Evolutionary conservation across 306 rosid species (phyloP).

Genomic region (Purshia tridentata): DNA sequence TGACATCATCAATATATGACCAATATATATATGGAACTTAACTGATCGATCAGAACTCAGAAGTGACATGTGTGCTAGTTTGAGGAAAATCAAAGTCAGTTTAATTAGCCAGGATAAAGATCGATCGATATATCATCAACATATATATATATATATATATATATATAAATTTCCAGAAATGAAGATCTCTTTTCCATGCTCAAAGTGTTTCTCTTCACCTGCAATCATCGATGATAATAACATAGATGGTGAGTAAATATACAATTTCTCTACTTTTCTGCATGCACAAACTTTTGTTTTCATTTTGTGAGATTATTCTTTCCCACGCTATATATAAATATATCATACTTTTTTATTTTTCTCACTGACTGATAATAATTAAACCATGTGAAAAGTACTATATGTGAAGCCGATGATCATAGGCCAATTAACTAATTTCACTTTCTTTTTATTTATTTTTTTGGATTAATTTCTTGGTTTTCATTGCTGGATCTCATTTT

Average conservation of each 20-base stretch:
- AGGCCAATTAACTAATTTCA: neutral
- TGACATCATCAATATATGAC: no score
- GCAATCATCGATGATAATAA: conserved; percentile 12
- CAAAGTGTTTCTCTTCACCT: conserved; percentile 18
- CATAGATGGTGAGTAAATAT: neutral
- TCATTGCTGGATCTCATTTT: no score
- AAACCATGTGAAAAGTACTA: neutral
- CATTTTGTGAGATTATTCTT: no score
- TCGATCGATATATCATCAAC: neutral
- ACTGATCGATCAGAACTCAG: no score
- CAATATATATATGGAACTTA: no score
- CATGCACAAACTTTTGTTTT: no score
- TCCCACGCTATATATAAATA: no score
- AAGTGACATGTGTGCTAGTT: no score
- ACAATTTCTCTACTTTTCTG: neutral
- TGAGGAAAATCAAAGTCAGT: no score
- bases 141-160: neutral
- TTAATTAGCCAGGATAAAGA: no score
- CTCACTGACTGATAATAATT: neutral
- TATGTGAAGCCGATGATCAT: neutral
- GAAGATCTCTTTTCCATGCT: conserved; percentile 9
- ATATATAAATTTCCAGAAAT: neutral
- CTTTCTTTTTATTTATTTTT: no score
- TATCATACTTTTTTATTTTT: neutral
- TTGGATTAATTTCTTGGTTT: no score